These are phyloP conservation scores for Tolypocladium sp. DNA, from an alignment of 2,329 filamentous ascomycete genomes.

Conservation along the genomic window DNA sequence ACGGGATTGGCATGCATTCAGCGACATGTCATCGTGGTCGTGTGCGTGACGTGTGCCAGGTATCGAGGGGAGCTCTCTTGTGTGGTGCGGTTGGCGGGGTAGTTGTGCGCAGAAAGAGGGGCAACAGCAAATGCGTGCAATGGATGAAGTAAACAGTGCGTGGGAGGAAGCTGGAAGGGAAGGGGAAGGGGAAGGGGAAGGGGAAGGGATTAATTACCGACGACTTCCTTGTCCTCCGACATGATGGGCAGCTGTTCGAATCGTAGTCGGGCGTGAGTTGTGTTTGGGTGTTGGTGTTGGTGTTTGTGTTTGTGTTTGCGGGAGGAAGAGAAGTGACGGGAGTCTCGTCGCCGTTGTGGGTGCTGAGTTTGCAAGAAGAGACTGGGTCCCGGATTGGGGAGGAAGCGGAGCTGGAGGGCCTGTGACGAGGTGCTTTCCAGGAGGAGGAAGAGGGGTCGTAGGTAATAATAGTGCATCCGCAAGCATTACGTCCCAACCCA, in stretches of 20 bases:
- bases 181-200: neutral
- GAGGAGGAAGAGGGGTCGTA: neutral
- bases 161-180: neutral
- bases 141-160: neutral
- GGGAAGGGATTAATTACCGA: conserved; percentile 24
- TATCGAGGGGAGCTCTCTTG: neutral
- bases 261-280: neutral
- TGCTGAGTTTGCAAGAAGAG: neutral
- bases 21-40: neutral
- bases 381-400: neutral
- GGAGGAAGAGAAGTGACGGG: neutral
- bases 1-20: neutral
- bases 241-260: conserved; percentile 23
- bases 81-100: conserved; percentile 7
- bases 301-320: too few species aligned
- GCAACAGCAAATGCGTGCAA: conserved; percentile 7
- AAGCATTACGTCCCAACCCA: too few species aligned
- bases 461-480: too few species aligned
- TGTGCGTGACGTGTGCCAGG: conserved; percentile 3
- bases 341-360: neutral
- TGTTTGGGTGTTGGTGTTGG: neutral
- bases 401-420: neutral
- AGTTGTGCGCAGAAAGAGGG: conserved; percentile 11
- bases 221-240: conserved; percentile 35
- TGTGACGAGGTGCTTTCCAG: neutral